A percentile compares a stretch with the other conserved stretches of the same genome.
These are phyloP conservation scores for Aspergillus fumigatus DNA, from an alignment of 2,329 filamentous ascomycete species.

Conservation along the genomic window DNA sequence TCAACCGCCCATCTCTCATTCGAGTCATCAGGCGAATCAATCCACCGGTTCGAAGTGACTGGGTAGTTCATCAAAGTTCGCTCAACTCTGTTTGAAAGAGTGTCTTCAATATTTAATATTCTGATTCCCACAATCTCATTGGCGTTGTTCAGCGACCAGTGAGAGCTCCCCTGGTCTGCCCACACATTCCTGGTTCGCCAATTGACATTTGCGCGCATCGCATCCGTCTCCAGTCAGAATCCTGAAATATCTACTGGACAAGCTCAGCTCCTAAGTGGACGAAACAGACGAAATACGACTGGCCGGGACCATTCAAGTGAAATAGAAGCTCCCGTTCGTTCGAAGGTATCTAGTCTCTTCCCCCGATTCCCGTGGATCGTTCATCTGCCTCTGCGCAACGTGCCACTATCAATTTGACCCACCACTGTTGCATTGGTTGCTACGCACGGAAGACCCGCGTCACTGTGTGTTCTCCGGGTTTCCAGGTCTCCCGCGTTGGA, in stretches of 20 bases:
- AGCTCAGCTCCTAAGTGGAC: conserved; percentile 1
- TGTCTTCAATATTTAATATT: not conserved
- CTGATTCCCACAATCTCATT: conserved; percentile 9
- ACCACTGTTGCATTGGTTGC: conserved; percentile 22
- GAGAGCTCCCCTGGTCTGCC: conserved; percentile 17
- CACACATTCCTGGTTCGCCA: conserved; percentile 36
- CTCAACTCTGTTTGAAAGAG: conserved; percentile 2
- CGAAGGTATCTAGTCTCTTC: conserved; percentile 8
- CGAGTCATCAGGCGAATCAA: conserved; percentile 2
- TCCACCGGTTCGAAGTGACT: conserved; percentile 4
- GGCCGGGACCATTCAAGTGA: conserved; percentile 14
- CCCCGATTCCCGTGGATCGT: conserved; percentile 8
- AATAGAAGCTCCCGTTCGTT: conserved; percentile 7
- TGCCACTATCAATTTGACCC: conserved; percentile 26
- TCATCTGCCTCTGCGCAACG: conserved; percentile 23
- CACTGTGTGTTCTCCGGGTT: conserved; percentile 13
- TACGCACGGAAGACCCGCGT: conserved; percentile 13
- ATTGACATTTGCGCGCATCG: conserved; percentile 29
- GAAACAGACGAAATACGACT: conserved; percentile 8
- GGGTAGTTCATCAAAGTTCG: not conserved
- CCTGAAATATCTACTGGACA: conserved; percentile 12
- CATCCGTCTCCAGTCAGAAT: conserved; percentile 25
- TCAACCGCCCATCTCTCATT: conserved; percentile 3
- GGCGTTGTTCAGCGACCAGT: conserved; percentile 19
- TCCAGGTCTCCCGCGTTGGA: conserved; percentile 11